Evolutionary conservation across 345 rosid genomes (phyloP), one percentile per base, ranked within the genome.

Genomic region (Draba incana): DNA sequence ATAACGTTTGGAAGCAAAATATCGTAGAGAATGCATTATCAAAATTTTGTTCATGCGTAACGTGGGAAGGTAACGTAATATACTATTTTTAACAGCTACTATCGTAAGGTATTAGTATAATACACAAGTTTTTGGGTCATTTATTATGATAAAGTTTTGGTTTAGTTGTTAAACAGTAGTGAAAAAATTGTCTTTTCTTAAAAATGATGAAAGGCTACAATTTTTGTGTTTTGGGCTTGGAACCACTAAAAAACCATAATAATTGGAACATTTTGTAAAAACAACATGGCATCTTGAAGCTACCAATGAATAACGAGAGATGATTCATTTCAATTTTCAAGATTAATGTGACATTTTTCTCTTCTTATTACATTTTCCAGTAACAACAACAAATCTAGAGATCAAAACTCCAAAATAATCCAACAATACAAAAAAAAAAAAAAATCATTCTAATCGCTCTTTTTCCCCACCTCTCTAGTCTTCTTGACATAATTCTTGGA

Each of bases 401-500:
- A 35, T 35, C 39, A 35, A 35, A 31, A 31, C 4, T 31, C 8
- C 35, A 10, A 20, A 20, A 20, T 20, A 20, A 20, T 20, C 20
- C 13, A 59, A 27, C 65, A 60, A 12, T 13, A 49, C 16, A 48
- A 54, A 24, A 60, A n/a, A 8, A 52, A 8, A 52, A 31, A 5
- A 2, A 10, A 65, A 53, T 64, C 58, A 8, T 14, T 59, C 27
- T 50, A 72, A 30, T 64, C 61, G 15, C 28, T 14, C 23, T 68
- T 68, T 7, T 16, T 1, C 1, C 11, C 45, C 1, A 53, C 45
- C 16, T 10, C 28, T 16, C 27, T 39, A 0, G 41, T 41, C 62
- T 42, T 69, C 42, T 57, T 65, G 2, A 56, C 79, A 61, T 88
- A 86, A 51, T 80, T 88, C 75, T 79, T 86, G 7, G 74, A 63